Conservation (phyloP, 116 monocot species). For the Dioscorea cayenensis region DNA sequence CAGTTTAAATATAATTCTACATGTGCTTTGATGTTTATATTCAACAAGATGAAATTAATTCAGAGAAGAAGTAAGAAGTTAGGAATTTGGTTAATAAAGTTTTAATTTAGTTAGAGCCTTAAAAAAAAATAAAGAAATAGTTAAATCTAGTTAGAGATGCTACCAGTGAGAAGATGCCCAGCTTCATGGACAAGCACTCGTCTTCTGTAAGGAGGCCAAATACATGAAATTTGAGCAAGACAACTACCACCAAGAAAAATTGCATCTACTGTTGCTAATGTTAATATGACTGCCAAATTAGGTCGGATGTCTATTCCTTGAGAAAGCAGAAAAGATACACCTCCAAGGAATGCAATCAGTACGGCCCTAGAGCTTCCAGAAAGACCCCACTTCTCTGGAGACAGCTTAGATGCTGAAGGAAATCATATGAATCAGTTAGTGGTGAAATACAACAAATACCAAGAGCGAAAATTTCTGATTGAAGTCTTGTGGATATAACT, state of each 20-base stretch:
- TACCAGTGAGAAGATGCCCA: slow-evolving; percentile 91
- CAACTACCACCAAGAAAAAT: slow-evolving; percentile 93
- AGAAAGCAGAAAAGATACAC: slow-evolving; percentile 61
- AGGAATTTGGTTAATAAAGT: neutral
- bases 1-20: no score
- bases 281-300: slow-evolving; percentile 71
- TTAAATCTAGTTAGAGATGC: neutral
- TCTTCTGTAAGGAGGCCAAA: slow-evolving; percentile 87
- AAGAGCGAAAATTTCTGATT: no score
- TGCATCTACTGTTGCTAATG: slow-evolving; percentile 54
- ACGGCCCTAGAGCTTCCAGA: slow-evolving; percentile 54
- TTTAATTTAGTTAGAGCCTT: neutral
- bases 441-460: neutral
- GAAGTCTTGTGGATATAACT: no score
- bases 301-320: slow-evolving; percentile 86
- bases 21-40: no score
- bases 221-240: slow-evolving; percentile 72
- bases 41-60: no score
- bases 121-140: no score
- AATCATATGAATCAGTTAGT: neutral
- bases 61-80: no score
- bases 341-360: slow-evolving; percentile 62
- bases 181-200: slow-evolving; percentile 96
- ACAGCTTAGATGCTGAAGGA: slow-evolving; percentile 66
- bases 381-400: slow-evolving; percentile 90